Conservation (phyloP, 176 grass and related monocot species). For the Coix lacrymajobi region DNA sequence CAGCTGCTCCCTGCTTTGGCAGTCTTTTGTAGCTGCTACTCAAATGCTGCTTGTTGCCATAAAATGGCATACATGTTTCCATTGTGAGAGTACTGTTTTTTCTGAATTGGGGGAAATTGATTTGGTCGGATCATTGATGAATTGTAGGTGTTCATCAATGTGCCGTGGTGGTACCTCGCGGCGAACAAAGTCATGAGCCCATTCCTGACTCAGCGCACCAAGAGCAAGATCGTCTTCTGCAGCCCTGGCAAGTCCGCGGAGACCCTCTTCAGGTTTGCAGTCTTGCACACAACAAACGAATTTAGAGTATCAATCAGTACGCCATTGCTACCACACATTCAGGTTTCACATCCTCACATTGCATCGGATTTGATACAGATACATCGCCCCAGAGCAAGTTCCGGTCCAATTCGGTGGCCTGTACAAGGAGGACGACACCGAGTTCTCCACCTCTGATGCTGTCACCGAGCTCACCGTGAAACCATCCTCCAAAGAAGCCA, state of each 20-base stretch:
- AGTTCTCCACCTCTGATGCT: slow-evolving; percentile 77
- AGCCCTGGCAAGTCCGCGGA: slow-evolving; percentile 73
- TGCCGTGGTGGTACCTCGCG: slow-evolving; percentile 93
- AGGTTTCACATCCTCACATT: not conserved
- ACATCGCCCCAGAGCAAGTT: slow-evolving; percentile 81
- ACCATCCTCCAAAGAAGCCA: slow-evolving; percentile 67
- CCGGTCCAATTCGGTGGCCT: slow-evolving; percentile 83
- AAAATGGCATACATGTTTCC: not conserved
- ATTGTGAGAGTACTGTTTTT: not conserved
- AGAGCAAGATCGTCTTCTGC: slow-evolving; percentile 91
- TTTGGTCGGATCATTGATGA: not conserved
- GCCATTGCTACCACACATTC: not conserved
- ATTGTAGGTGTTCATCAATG: slow-evolving; percentile 88
- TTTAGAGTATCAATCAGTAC: not conserved
- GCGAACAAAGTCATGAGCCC: slow-evolving; percentile 81
- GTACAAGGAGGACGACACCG: slow-evolving; percentile 64
- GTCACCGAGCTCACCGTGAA: slow-evolving; percentile 67
- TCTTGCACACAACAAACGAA: slow-evolving; percentile 6
- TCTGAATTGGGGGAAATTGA: not conserved
- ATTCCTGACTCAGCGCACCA: slow-evolving; percentile 90
- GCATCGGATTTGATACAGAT: slow-evolving; percentile 36
- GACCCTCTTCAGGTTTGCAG: slow-evolving; percentile 85
- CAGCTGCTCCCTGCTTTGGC: not conserved
- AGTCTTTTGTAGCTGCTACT: not conserved
- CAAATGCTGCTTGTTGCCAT: not conserved